Conservation (phyloP, 164 flowering plant species). For the Protea cynaroides region DNA sequence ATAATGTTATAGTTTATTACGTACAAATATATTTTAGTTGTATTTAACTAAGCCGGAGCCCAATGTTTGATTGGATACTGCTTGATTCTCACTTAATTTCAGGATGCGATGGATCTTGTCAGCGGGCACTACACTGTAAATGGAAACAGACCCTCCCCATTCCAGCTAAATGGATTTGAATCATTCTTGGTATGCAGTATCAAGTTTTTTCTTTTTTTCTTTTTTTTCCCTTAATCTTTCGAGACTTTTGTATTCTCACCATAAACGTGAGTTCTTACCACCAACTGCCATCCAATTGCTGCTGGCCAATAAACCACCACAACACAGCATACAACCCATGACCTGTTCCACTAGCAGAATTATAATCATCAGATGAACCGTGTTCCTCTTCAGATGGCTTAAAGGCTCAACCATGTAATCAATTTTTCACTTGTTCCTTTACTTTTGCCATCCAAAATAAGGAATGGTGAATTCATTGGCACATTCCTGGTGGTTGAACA, state of each 20-base stretch:
- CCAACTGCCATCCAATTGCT: background rate
- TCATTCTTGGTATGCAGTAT: conserved; percentile 56
- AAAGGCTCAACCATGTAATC: too few relatives aligned
- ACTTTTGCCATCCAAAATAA: background rate
- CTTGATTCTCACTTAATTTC: conserved; percentile 11
- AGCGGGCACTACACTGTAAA: conserved; percentile 72
- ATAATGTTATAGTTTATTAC: background rate
- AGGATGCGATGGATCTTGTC: conserved; percentile 96
- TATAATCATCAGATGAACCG: background rate
- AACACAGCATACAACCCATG: background rate
- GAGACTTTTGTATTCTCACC: background rate
- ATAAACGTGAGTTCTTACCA: background rate
- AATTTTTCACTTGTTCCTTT: background rate
- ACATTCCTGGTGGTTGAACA: background rate
- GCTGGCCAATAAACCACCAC: background rate
- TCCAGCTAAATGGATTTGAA: conserved; percentile 71
- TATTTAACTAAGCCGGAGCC: background rate
- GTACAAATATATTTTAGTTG: background rate
- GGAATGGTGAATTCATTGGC: background rate
- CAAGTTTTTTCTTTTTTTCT: background rate
- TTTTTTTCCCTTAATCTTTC: background rate
- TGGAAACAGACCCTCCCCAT: conserved; percentile 60
- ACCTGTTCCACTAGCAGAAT: background rate
- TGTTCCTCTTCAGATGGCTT: too few relatives aligned
- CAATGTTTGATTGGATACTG: background rate